A percentile compares a stretch with the other conserved stretches of the same genome.
Conservation (phyloP, 2,329 filamentous ascomycete genomes). For the Canariomyces notabilis region DNA sequence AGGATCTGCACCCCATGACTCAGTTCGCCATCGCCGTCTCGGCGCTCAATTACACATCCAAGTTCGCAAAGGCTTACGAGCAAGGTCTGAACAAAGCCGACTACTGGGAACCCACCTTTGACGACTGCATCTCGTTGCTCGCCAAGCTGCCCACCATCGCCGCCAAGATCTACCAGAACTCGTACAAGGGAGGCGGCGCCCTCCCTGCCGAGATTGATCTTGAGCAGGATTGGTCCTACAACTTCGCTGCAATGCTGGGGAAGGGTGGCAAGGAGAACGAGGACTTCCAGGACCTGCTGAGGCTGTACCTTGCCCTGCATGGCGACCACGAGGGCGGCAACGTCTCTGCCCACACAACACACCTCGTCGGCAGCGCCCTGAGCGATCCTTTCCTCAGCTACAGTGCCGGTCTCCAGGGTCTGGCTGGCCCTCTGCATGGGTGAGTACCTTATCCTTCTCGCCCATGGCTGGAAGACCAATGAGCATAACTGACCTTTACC, state of each 20-base stretch:
- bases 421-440: conserved; percentile 89
- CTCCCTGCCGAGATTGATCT: conserved; percentile 72
- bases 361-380: conserved; percentile 89
- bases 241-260: conserved; percentile 94
- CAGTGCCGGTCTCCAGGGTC: conserved; percentile 88
- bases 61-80: conserved; percentile 91
- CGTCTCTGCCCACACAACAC: conserved; percentile 90
- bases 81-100: conserved; percentile 88
- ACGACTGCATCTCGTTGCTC: conserved; percentile 87
- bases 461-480: background rate
- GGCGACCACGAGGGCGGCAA: conserved; percentile 98
- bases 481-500: conserved; percentile 1
- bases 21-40: conserved; percentile 94
- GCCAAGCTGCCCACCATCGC: conserved; percentile 96
- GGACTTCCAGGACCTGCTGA: conserved; percentile 90
- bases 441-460: conserved; percentile 31
- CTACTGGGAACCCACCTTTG: conserved; percentile 98
- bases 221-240: conserved; percentile 95
- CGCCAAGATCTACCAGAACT: conserved; percentile 94
- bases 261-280: conserved; percentile 84
- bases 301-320: conserved; percentile 91
- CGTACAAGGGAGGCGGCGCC: conserved; percentile 69
- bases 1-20: conserved; percentile 93
- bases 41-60: conserved; percentile 89
- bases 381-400: conserved; percentile 95